Evolutionary conservation across 495 filamentous ascomycete genomes (phyloP).

Genomic region (Bacidia gigantensis): DNA sequence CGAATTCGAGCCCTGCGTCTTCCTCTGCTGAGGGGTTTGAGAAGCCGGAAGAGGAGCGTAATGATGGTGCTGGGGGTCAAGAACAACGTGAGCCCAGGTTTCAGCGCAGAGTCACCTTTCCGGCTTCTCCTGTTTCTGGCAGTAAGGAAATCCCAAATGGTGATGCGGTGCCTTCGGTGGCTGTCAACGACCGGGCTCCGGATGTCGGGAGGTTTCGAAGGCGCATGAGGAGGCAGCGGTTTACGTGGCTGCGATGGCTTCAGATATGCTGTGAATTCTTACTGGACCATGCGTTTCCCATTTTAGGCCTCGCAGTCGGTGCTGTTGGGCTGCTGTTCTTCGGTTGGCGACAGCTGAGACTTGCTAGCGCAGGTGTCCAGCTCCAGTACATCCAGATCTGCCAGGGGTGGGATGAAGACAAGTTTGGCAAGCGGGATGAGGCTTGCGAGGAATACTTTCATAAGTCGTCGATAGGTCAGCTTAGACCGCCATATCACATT

Average conservation of each 20-base stretch:
- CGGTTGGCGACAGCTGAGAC: slow-evolving; percentile 4
- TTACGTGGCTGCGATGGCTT: not conserved
- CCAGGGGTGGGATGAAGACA: not conserved
- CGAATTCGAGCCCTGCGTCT: not conserved
- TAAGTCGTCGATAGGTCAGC: not conserved
- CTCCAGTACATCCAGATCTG: not conserved
- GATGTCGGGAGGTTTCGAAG: not conserved
- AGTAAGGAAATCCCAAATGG: no score
- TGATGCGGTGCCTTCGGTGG: no score
- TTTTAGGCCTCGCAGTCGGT: slow-evolving; percentile 3
- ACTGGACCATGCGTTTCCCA: not conserved
- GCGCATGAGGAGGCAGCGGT: not conserved
- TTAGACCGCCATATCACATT: not conserved
- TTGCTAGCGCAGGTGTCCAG: not conserved
- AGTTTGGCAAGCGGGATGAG: not conserved
- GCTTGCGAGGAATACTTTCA: not conserved
- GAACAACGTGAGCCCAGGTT: no score
- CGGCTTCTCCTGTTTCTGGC: no score
- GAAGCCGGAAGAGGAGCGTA: not conserved
- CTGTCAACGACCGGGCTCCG: no score
- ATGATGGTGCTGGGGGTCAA: not conserved
- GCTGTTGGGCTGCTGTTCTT: slow-evolving; percentile 7
- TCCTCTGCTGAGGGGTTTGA: not conserved
- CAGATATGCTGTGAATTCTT: not conserved
- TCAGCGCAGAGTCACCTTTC: not conserved